These are phyloP conservation scores for Choiromyces venosus DNA, from an alignment of 495 filamentous ascomycete genomes.

Conservation along the genomic window DNA sequence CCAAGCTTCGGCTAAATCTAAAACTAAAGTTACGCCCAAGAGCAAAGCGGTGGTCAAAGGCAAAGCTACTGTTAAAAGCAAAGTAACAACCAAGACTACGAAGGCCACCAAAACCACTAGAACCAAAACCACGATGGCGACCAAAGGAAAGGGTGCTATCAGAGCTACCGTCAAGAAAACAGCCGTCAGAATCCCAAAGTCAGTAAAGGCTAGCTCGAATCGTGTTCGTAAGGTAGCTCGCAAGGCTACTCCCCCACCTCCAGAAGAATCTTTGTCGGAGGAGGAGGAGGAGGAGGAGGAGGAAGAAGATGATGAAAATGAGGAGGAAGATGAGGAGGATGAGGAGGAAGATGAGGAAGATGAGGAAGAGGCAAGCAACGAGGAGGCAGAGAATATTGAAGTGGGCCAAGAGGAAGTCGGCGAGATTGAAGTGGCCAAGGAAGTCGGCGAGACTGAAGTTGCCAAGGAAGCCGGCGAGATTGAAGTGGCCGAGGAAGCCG, in stretches of 20 bases:
- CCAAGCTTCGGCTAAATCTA: slow-evolving; percentile 25
- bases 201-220: slow-evolving; percentile 5
- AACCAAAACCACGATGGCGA: background rate
- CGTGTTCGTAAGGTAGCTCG: background rate
- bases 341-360: background rate
- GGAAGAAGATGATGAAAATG: background rate
- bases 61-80: background rate
- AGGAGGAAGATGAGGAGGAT: background rate
- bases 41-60: background rate
- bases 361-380: background rate
- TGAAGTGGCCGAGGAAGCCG: background rate
- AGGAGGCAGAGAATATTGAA: background rate
- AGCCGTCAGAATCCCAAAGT: slow-evolving; percentile 47
- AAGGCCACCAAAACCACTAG: background rate
- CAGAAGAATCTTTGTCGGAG: background rate
- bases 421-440: background rate
- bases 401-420: background rate
- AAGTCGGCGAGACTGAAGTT: background rate
- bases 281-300: background rate
- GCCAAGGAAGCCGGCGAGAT: background rate
- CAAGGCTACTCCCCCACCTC: background rate
- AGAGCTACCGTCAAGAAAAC: slow-evolving; percentile 40
- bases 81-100: background rate
- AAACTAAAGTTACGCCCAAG: background rate
- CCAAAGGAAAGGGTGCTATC: background rate